phyloP scores from a whole-genome alignment of 2,329 filamentous ascomycete species.

The Chrysosporium queenslandicum region DNA sequence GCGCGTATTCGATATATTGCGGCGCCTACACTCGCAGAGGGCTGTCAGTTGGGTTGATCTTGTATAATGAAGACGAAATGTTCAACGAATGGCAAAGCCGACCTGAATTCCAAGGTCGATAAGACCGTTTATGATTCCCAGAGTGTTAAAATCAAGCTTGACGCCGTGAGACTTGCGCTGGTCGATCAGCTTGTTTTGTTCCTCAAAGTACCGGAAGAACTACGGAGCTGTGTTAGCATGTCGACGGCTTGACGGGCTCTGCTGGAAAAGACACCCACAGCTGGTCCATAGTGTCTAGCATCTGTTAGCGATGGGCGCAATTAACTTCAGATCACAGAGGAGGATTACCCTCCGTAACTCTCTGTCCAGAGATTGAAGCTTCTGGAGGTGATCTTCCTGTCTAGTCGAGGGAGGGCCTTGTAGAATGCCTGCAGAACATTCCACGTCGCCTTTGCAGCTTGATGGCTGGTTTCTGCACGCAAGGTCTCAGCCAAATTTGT shows the following conservation, averaged over 20 bases:
- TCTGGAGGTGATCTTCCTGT: slow-evolving; percentile 42
- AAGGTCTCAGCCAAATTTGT: no score
- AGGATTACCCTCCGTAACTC: slow-evolving; percentile 39
- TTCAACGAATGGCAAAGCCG: not conserved
- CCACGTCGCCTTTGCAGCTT: slow-evolving; percentile 47
- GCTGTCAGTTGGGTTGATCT: not conserved
- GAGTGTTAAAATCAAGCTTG: slow-evolving; percentile 44
- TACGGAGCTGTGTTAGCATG: slow-evolving; percentile 13
- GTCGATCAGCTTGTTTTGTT: slow-evolving; percentile 47
- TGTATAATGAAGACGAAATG: not conserved
- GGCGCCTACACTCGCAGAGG: not conserved
- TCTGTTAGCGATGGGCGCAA: slow-evolving; percentile 19
- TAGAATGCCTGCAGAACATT: slow-evolving; percentile 48
- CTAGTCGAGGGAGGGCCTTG: slow-evolving; percentile 40
- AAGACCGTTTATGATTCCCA: slow-evolving; percentile 49
- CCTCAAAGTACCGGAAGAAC: slow-evolving; percentile 49
- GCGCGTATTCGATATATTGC: slow-evolving; percentile 8
- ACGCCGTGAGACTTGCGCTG: slow-evolving; percentile 42
- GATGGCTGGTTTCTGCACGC: slow-evolving; percentile 47
- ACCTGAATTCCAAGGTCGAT: slow-evolving; percentile 45
- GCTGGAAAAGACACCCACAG: slow-evolving; percentile 16
- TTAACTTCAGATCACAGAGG: not conserved
- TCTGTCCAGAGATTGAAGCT: slow-evolving; percentile 53
- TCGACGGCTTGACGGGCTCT: not conserved
- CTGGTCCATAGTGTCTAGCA: slow-evolving; percentile 43